phyloP scores from a whole-genome alignment of 371 early-diverging fungal species.

The Rhizopus arrhizus region DNA sequence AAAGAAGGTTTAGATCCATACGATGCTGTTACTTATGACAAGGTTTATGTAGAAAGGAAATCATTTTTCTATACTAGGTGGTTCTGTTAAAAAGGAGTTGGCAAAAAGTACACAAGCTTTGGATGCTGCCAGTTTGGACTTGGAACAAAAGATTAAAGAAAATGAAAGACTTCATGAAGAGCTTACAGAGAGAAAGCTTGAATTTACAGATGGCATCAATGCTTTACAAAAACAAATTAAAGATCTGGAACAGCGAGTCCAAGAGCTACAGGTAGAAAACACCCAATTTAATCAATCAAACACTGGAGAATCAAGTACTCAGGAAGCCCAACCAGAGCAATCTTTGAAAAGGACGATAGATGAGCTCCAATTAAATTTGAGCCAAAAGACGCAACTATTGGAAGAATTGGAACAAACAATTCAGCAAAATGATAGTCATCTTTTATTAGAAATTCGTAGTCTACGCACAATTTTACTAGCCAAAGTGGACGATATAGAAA shows the following conservation, averaged over 20 bases:
- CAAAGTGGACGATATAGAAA: constrained; percentile 39
- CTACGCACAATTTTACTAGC: constrained; percentile 46
- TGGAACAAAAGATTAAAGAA: constrained; percentile 62
- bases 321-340: constrained; percentile 25
- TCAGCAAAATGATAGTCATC: constrained; percentile 33
- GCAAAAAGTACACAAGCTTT: constrained; percentile 58
- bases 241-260: constrained; percentile 55
- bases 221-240: constrained; percentile 54
- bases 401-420: constrained; percentile 36
- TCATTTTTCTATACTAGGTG: constrained; percentile 56
- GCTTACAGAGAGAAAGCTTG: constrained; percentile 14
- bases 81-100: constrained; percentile 64
- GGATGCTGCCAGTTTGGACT: constrained; percentile 56
- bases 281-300: constrained; percentile 32
- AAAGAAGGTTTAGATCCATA: background rate
- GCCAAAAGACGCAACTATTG: constrained; percentile 31
- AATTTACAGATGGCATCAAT: constrained; percentile 52
- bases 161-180: constrained; percentile 50
- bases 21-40: background rate
- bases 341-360: constrained; percentile 34
- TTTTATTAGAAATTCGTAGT: constrained; percentile 43
- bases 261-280: constrained; percentile 43
- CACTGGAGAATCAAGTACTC: background rate
- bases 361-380: constrained; percentile 25
- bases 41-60: constrained; percentile 40